Evolutionary conservation across 345 rosid genomes (phyloP), one percentile per base, ranked within the genome.

Genomic region (Salix koriyanagi): DNA sequence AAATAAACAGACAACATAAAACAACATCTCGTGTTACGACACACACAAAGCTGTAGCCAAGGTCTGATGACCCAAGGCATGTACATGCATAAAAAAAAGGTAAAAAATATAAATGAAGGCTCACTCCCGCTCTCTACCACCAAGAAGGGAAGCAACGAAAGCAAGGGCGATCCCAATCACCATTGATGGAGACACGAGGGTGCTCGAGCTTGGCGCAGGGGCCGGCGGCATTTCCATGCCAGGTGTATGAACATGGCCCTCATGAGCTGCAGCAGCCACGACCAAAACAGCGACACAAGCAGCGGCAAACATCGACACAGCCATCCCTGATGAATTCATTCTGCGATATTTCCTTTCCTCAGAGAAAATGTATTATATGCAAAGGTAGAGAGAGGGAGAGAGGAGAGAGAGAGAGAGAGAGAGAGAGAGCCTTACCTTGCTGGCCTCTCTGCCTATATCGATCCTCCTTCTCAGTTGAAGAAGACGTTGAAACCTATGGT

Each of bases 201-300:
- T 41, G 54, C 66, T 25, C 26, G 78, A 61, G 25, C 18, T 69
- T 32, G 70, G 70, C 25, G 70, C 25, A 0, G 69, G 23, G 42
- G 69, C 70, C 16, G 23, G 69, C 37, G 73, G 26, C 32, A 39
- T 16, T 37, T 4, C 36, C 39, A 78, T 36, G 11, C 13, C 14
- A 1, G 73, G 79, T 5, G 64, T 2, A 6, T 65, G 72, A 0
- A 6, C 42, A 26, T 70, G 75, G 4, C 39, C 78, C 28, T 71
- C 76, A 19, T 78, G 77, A 6, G 85, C 83, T 2, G 52, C 76
- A 60, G 48, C 84, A 54, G 46, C 82, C 84, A 73, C 15, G 5
- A 58, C 62, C 82, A 78, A 9, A 21, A 68, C 26, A 28, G 77
- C 75, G 14, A 79, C 71, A 68, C 77, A 79, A 34, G 72, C 83